These are phyloP conservation scores for Raphanus sativus DNA, from an alignment of 345 rosid genomes.

Conservation along the genomic window DNA sequence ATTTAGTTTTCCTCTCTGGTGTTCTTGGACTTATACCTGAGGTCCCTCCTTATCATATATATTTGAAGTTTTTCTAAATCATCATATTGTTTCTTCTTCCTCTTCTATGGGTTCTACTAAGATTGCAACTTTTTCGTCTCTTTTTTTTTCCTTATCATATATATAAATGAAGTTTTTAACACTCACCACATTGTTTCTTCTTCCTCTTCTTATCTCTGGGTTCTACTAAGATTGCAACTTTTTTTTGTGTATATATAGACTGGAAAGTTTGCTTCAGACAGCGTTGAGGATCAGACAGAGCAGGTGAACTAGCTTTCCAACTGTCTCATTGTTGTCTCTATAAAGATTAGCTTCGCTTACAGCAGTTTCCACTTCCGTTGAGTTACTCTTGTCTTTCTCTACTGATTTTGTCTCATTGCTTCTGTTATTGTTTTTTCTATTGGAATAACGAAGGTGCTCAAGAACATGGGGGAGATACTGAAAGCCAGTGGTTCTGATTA, in stretches of 20 bases:
- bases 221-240: not conserved
- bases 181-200: not conserved
- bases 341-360: slow-evolving; percentile 9
- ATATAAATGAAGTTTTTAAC: not conserved
- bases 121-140: too few relatives aligned
- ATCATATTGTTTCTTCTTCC: too few relatives aligned
- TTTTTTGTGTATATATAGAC: slow-evolving; percentile 50
- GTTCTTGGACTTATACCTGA: slow-evolving; percentile 84
- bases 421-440: not conserved
- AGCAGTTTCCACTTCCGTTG: not conserved
- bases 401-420: slow-evolving; percentile 14
- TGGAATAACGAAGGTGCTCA: slow-evolving; percentile 31
- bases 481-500: slow-evolving; percentile 46
- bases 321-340: not conserved
- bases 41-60: slow-evolving; percentile 39
- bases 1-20: slow-evolving; percentile 77
- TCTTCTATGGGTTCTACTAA: too few relatives aligned
- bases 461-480: slow-evolving; percentile 44
- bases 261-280: slow-evolving; percentile 68
- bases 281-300: slow-evolving; percentile 77
- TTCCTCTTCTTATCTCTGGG: not conserved
- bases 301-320: slow-evolving; percentile 53
- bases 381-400: not conserved
- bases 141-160: too few relatives aligned
- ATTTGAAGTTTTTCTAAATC: too few relatives aligned